These are phyloP conservation scores for Suillus weaverae DNA, from an alignment of 768 basidiomycete genomes.

Conservation along the genomic window DNA sequence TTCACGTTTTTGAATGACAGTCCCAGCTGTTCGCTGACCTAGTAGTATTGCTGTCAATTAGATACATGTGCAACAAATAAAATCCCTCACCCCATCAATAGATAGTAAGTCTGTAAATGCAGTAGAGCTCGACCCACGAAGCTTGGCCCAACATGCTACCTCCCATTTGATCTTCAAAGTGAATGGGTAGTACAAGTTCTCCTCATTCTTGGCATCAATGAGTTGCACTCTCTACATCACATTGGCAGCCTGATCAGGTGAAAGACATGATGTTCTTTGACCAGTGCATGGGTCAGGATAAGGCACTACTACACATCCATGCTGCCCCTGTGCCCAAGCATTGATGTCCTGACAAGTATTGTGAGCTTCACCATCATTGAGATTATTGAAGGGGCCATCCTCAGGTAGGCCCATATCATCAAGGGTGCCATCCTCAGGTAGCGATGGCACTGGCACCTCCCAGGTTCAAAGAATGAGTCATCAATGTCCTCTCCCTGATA, in stretches of 20 bases:
- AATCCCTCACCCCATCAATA: constrained; percentile 38
- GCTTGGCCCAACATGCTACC: constrained; percentile 41
- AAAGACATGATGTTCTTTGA: background rate
- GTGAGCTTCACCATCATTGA: background rate
- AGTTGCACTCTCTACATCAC: background rate
- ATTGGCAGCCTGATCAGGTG: background rate
- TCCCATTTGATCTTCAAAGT: constrained; percentile 38
- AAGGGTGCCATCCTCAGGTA: background rate
- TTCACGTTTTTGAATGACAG: constrained; percentile 34
- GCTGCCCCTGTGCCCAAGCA: background rate
- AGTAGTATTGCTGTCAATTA: background rate
- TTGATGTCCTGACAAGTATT: background rate
- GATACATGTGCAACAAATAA: background rate
- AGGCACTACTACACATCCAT: background rate
- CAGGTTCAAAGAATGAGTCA: background rate
- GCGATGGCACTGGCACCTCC: background rate
- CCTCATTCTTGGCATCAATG: background rate
- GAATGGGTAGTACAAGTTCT: constrained; percentile 31
- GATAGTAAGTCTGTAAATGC: constrained; percentile 38
- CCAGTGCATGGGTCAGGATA: background rate
- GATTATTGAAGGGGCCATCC: background rate
- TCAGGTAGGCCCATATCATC: background rate
- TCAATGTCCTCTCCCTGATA: background rate
- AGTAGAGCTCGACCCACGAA: constrained; percentile 35
- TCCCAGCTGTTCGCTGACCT: constrained; percentile 26